A percentile compares a stretch with the other conserved stretches of the same genome.
phyloP scores from a whole-genome alignment of 2,329 filamentous ascomycete genomes.

The Colletotrichum theobromicola region DNA sequence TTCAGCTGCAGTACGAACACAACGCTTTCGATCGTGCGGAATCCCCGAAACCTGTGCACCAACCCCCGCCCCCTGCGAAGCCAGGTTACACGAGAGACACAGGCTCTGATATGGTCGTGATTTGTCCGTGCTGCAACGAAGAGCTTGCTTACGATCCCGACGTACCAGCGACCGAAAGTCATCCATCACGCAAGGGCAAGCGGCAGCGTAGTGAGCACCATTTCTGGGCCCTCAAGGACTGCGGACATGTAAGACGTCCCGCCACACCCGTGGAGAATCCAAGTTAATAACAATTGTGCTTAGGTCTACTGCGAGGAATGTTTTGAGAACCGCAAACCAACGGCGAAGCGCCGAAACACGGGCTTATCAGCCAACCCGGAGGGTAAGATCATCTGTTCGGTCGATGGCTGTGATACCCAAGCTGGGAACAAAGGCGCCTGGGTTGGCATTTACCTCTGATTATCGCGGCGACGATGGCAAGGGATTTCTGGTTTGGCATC shows the following conservation, averaged over 20 bases:
- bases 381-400: constrained; percentile 54
- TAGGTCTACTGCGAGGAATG: constrained; percentile 70
- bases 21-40: constrained; percentile 35
- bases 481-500: constrained; percentile 50
- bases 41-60: constrained; percentile 55
- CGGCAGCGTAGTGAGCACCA: constrained; percentile 71
- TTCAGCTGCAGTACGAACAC: constrained; percentile 24
- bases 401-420: constrained; percentile 61
- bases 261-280: background rate
- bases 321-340: constrained; percentile 59
- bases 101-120: constrained; percentile 71
- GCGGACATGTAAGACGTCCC: constrained; percentile 77
- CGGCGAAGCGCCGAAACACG: constrained; percentile 31
- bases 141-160: constrained; percentile 79
- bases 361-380: constrained; percentile 16
- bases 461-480: background rate
- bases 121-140: constrained; percentile 86
- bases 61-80: constrained; percentile 67
- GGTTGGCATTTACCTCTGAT: constrained; percentile 65
- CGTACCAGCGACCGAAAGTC: constrained; percentile 32
- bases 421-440: constrained; percentile 60
- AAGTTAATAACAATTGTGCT: constrained; percentile 32
- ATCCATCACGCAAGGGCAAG: constrained; percentile 49
- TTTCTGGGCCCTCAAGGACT: constrained; percentile 90
- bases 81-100: constrained; percentile 84